Conservation (phyloP, 768 basidiomycete genomes). For the Lactarius tabidus region DNA sequence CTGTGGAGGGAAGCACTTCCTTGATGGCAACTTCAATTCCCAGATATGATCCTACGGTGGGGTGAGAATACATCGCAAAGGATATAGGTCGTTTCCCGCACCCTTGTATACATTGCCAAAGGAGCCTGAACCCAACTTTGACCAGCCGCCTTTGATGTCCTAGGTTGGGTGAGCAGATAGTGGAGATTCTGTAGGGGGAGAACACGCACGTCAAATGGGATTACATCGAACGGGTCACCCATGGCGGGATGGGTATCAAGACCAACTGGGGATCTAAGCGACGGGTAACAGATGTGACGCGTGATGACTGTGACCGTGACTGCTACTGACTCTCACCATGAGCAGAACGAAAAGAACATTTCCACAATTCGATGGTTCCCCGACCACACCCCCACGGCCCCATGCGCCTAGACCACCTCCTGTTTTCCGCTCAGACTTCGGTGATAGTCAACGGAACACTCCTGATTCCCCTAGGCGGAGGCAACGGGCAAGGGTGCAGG, state of each 20-base stretch:
- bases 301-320: neutral
- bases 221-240: conserved; percentile 82
- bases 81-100: conserved; percentile 34
- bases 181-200: neutral
- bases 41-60: conserved; percentile 68
- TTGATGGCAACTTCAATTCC: conserved; percentile 97
- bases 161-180: conserved; percentile 31
- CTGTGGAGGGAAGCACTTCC: conserved; percentile 86
- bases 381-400: neutral
- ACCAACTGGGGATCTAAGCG: neutral
- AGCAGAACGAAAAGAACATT: conserved; percentile 1
- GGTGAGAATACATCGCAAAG: conserved; percentile 2
- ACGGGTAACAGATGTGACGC: neutral
- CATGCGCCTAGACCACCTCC: neutral
- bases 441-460: no score
- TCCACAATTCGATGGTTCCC: neutral
- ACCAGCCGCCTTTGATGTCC: conserved; percentile 88
- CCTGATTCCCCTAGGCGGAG: neutral
- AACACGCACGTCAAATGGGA: conserved; percentile 69
- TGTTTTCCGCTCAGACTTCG: conserved; percentile 14
- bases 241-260: conserved; percentile 19
- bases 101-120: conserved; percentile 93
- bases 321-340: neutral
- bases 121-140: conserved; percentile 86
- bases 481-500: neutral